Conservation (phyloP, 805 yeast genomes). For the Vanderwaltozyma verrucispora region DNA sequence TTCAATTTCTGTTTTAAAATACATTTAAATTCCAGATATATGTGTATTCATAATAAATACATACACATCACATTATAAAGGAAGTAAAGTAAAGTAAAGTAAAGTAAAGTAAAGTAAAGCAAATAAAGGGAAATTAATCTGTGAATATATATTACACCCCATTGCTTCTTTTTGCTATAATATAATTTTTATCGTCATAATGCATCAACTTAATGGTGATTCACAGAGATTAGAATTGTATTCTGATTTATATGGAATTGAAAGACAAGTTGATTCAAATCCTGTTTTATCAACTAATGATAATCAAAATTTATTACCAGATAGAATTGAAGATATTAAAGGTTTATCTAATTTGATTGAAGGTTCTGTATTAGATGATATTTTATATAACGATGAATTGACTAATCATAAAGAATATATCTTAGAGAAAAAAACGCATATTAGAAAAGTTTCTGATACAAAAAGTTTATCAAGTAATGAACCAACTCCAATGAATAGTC, state of each 20-base stretch:
- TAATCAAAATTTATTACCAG: slow-evolving; percentile 12
- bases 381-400: neutral
- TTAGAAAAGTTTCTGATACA: slow-evolving; percentile 23
- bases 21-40: too few relatives aligned
- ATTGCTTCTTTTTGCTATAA: too few relatives aligned
- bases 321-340: slow-evolving; percentile 17
- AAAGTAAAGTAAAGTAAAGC: too few relatives aligned
- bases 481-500: slow-evolving; percentile 16
- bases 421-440: slow-evolving; percentile 14
- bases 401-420: slow-evolving; percentile 8
- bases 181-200: too few relatives aligned
- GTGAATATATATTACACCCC: too few relatives aligned
- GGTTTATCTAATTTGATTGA: slow-evolving; percentile 12
- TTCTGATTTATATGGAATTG: slow-evolving; percentile 1
- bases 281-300: too few relatives aligned
- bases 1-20: too few relatives aligned
- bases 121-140: too few relatives aligned
- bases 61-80: too few relatives aligned
- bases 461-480: slow-evolving; percentile 22
- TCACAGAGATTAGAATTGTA: neutral
- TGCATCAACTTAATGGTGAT: neutral
- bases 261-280: neutral
- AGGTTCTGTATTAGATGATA: slow-evolving; percentile 15
- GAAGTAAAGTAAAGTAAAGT: too few relatives aligned
- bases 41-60: too few relatives aligned